A percentile compares a stretch with the other conserved stretches of the same genome.
Conservation (phyloP, 1,139 yeast genomes). For the Ashbya aceris region DNA sequence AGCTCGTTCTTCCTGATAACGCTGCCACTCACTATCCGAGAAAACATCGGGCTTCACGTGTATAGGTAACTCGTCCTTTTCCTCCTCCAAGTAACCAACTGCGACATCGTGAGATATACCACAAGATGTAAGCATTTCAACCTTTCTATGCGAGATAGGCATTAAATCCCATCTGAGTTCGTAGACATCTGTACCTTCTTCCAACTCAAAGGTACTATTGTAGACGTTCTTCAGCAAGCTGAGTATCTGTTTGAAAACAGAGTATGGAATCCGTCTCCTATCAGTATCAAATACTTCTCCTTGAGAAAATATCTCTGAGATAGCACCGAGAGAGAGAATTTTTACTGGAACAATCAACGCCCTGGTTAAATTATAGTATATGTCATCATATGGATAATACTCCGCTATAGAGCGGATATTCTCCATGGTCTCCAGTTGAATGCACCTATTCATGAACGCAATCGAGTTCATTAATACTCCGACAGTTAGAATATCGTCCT, state of each 20-base stretch:
- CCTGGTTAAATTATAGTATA: conserved; percentile 20
- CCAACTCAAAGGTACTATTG: conserved; percentile 12
- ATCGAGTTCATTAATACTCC: conserved; percentile 37
- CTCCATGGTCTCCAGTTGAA: conserved; percentile 27
- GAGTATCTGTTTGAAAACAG: conserved; percentile 27
- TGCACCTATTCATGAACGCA: conserved; percentile 36
- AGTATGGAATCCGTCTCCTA: conserved; percentile 23
- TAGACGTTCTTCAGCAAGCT: conserved; percentile 23
- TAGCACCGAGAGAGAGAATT: conserved; percentile 17
- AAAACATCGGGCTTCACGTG: conserved; percentile 17
- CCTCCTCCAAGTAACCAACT: conserved; percentile 16
- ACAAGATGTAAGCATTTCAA: conserved; percentile 15
- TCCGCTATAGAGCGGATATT: conserved; percentile 18
- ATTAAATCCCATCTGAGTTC: conserved; percentile 36
- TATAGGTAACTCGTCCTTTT: conserved; percentile 18
- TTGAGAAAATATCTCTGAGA: conserved; percentile 15
- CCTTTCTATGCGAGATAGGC: conserved; percentile 20
- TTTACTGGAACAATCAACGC: conserved; percentile 20
- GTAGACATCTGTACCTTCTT: conserved; percentile 33
- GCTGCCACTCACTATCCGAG: conserved; percentile 16
- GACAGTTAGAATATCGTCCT: conserved; percentile 33
- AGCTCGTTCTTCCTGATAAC: conserved; percentile 9
- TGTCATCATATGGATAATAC: conserved; percentile 19
- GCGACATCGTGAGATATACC: conserved; percentile 23
- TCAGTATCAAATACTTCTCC: conserved; percentile 16